Conservation (phyloP, 2,329 filamentous ascomycete genomes). For the Emergomyces orientalis region DNA sequence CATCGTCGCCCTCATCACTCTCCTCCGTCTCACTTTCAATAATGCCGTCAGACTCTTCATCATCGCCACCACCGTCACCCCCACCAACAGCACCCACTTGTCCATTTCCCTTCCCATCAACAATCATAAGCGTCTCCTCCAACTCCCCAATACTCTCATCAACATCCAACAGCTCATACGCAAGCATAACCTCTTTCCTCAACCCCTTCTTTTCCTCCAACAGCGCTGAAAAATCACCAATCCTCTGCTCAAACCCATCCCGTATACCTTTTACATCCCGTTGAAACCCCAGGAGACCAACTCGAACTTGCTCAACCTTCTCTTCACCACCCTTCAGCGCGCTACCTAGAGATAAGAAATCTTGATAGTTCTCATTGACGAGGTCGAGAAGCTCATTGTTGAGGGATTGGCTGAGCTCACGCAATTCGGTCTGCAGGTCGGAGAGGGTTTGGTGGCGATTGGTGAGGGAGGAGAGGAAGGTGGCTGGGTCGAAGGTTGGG, state of each 20-base stretch:
- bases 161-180: slow-evolving; percentile 41
- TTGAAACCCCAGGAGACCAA: slow-evolving; percentile 76
- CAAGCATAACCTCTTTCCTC: slow-evolving; percentile 53
- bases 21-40: not conserved
- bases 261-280: slow-evolving; percentile 71
- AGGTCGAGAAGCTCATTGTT: slow-evolving; percentile 83
- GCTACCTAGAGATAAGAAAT: slow-evolving; percentile 74
- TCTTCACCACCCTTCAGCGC: slow-evolving; percentile 83
- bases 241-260: slow-evolving; percentile 53
- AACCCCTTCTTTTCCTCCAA: slow-evolving; percentile 60
- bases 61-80: slow-evolving; percentile 29
- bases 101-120: slow-evolving; percentile 29
- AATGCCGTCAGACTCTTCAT: slow-evolving; percentile 19
- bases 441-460: slow-evolving; percentile 93
- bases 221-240: slow-evolving; percentile 52
- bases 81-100: slow-evolving; percentile 27
- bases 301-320: slow-evolving; percentile 77
- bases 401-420: slow-evolving; percentile 68
- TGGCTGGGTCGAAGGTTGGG: slow-evolving; percentile 65
- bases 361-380: slow-evolving; percentile 89
- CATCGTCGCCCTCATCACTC: not conserved
- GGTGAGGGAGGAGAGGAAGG: slow-evolving; percentile 72
- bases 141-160: slow-evolving; percentile 47
- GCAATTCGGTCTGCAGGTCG: slow-evolving; percentile 78
- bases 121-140: slow-evolving; percentile 61